phyloP scores from a whole-genome alignment of 1,284 basidiomycete species.

The Leccinum holopus region DNA sequence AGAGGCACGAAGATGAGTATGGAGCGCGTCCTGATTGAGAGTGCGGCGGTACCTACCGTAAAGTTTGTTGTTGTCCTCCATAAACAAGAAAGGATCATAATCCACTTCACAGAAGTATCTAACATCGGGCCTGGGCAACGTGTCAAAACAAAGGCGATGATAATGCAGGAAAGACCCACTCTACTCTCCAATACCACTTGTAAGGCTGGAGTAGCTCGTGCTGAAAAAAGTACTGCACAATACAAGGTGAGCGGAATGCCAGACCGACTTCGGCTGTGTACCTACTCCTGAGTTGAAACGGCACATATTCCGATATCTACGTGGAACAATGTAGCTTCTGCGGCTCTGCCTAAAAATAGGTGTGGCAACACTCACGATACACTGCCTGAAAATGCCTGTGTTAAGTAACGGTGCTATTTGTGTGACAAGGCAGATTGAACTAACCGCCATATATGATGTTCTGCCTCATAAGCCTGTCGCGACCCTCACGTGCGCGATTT shows the following conservation, averaged over 20 bases:
- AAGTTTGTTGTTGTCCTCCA: slow-evolving; percentile 73
- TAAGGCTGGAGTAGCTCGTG: slow-evolving; percentile 71
- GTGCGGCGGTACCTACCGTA: slow-evolving; percentile 47
- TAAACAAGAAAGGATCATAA: slow-evolving; percentile 79
- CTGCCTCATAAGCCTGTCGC: slow-evolving; percentile 59
- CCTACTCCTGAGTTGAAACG: slow-evolving; percentile 82
- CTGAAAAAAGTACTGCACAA: slow-evolving; percentile 67
- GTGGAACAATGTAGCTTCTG: not conserved
- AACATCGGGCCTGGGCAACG: slow-evolving; percentile 57
- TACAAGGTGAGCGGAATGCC: slow-evolving; percentile 8
- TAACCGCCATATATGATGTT: slow-evolving; percentile 70
- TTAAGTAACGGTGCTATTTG: slow-evolving; percentile 2
- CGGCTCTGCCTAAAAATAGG: not conserved
- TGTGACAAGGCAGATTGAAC: slow-evolving; percentile 7
- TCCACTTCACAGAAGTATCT: slow-evolving; percentile 76
- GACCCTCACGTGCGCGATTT: slow-evolving; percentile 56
- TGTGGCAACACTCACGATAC: slow-evolving; percentile 43
- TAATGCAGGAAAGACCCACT: slow-evolving; percentile 35
- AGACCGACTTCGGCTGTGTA: slow-evolving; percentile 5
- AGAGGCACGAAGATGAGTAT: not conserved
- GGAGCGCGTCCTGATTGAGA: not conserved
- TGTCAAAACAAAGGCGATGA: slow-evolving; percentile 4
- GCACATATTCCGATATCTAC: slow-evolving; percentile 75
- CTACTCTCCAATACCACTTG: slow-evolving; percentile 85
- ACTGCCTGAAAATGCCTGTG: slow-evolving; percentile 40